Percentiles rank a stretch among this genome's conserved stretches.
Conservation (phyloP, 768 basidiomycete species). For the Chalciporus chontae region DNA sequence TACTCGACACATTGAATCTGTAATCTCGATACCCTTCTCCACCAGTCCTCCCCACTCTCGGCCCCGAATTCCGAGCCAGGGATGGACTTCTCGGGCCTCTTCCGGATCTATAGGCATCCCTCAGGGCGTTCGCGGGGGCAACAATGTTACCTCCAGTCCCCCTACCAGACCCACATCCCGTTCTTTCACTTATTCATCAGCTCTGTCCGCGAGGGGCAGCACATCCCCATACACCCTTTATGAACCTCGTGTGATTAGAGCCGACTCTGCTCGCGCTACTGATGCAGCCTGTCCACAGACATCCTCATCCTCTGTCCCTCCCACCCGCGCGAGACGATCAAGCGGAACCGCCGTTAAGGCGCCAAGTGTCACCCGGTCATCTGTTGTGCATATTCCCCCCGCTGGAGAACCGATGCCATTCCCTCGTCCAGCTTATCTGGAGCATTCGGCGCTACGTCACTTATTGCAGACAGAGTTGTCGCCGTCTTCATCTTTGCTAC, state of each 20-base stretch:
- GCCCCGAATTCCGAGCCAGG: conserved; percentile 37
- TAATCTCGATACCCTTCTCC: conserved; percentile 59
- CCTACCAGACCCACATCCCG: conserved; percentile 42
- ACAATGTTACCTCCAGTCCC: conserved; percentile 31
- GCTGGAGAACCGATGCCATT: conserved; percentile 40
- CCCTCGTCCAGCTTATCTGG: conserved; percentile 70
- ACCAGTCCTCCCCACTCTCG: conserved; percentile 36
- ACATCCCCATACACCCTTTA: conserved; percentile 34
- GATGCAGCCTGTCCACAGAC: conserved; percentile 41
- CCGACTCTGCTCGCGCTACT: conserved; percentile 39
- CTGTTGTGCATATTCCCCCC: conserved; percentile 28
- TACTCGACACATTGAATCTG: conserved; percentile 59
- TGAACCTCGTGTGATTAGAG: conserved; percentile 72
- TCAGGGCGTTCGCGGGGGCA: conserved; percentile 37
- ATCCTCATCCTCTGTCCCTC: conserved; percentile 39
- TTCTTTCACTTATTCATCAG: conserved; percentile 38
- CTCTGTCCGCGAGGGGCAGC: conserved; percentile 30
- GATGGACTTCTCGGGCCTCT: conserved; percentile 25
- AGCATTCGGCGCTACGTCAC: conserved; percentile 70
- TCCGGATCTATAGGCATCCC: conserved; percentile 35
- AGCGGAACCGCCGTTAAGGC: conserved; percentile 35
- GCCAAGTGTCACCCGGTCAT: conserved; percentile 21
- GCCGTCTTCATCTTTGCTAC: conserved; percentile 33
- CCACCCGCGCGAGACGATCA: conserved; percentile 45
- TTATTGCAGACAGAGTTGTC: conserved; percentile 54